Evolutionary conservation across 2,329 filamentous ascomycete genomes (phyloP).

Genomic region (Orbilia ellipsospora): DNA sequence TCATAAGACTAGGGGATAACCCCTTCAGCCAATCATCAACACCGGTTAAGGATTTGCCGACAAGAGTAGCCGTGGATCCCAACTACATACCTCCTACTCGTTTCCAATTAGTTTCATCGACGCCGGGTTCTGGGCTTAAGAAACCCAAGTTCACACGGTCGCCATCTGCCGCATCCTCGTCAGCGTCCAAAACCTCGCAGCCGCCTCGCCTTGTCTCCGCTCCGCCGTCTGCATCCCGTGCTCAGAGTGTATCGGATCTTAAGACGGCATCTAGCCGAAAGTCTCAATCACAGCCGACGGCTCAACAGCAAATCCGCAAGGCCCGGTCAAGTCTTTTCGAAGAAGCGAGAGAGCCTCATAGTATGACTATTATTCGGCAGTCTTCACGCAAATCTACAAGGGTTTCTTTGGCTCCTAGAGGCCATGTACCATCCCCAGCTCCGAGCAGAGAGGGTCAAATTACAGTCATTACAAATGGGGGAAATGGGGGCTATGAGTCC

Average conservation of each 20-base stretch:
- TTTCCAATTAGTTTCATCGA: constrained; percentile 50
- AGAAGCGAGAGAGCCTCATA: constrained; percentile 53
- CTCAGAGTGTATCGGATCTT: constrained; percentile 30
- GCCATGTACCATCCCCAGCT: constrained; percentile 47
- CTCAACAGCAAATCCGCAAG: constrained; percentile 50
- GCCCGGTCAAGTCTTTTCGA: constrained; percentile 52
- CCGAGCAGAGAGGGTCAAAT: constrained; percentile 42
- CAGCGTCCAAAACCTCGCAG: constrained; percentile 31
- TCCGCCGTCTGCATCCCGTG: constrained; percentile 35
- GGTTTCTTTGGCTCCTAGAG: constrained; percentile 47
- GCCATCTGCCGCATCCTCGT: constrained; percentile 41
- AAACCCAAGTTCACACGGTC: constrained; percentile 52
- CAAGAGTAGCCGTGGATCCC: constrained; percentile 44
- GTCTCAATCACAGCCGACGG: constrained; percentile 29
- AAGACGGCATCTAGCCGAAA: constrained; percentile 35
- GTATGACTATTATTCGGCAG: constrained; percentile 53
- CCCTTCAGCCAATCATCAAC: constrained; percentile 51
- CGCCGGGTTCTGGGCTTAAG: constrained; percentile 43
- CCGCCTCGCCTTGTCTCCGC: constrained; percentile 44
- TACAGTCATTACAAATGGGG: constrained; percentile 49
- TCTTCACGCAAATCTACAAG: constrained; percentile 52
- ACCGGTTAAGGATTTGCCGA: constrained; percentile 45
- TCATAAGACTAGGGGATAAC: constrained; percentile 48
- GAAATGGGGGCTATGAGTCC: constrained; percentile 40
- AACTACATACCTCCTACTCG: constrained; percentile 52